phyloP scores from a whole-genome alignment of 2,329 filamentous ascomycete species.

The Botrytis deweyae region DNA sequence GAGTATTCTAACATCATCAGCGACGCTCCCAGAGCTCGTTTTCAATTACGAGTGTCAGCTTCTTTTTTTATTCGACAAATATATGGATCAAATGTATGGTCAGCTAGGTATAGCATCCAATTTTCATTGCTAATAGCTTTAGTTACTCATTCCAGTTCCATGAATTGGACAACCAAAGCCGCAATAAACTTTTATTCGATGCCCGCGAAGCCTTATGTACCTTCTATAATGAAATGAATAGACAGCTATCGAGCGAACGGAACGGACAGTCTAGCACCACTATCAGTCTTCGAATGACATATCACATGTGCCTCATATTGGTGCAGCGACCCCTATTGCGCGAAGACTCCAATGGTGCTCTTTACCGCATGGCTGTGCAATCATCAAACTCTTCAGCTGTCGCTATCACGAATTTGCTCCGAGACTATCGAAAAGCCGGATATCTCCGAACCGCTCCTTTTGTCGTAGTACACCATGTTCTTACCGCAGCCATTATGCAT shows the following conservation, averaged over 20 bases:
- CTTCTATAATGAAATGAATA: neutral
- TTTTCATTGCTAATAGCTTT: neutral
- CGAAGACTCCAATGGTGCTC: neutral
- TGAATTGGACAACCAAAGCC: neutral
- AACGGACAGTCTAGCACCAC: neutral
- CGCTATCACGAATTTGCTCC: neutral
- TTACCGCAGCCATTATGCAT: constrained; percentile 8
- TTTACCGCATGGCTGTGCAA: neutral
- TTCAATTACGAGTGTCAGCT: neutral
- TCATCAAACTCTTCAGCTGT: constrained; percentile 2
- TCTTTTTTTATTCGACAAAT: neutral
- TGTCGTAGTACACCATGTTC: neutral
- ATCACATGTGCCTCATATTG: constrained; percentile 4
- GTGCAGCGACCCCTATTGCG: neutral
- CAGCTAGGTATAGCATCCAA: neutral
- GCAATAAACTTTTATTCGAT: constrained; percentile 6
- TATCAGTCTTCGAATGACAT: neutral
- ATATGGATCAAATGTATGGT: constrained; percentile 3
- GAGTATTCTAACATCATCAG: neutral
- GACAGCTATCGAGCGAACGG: neutral
- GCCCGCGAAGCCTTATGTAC: neutral
- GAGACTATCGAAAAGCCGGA: neutral
- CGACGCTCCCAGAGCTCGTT: neutral
- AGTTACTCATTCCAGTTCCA: constrained; percentile 2
- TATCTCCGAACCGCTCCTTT: neutral